These are phyloP conservation scores for Sedum album DNA, from an alignment of 164 flowering plant genomes.

Conservation along the genomic window DNA sequence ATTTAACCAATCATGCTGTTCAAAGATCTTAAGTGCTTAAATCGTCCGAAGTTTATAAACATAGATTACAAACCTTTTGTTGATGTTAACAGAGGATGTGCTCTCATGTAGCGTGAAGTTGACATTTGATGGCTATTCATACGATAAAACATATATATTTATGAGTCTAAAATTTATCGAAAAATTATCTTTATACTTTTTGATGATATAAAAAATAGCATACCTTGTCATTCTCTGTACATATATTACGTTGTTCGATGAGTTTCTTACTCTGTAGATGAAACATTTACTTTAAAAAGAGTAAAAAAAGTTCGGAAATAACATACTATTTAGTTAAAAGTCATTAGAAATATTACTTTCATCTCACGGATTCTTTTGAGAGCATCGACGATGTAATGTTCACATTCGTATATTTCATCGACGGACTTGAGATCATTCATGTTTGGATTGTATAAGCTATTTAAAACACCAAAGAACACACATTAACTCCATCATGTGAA, in stretches of 20 bases:
- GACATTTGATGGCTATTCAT: background rate
- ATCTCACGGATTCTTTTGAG: background rate
- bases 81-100: background rate
- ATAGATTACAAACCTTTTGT: background rate
- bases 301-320: background rate
- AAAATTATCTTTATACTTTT: too few species aligned
- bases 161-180: background rate
- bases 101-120: background rate
- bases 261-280: background rate
- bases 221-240: background rate
- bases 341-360: background rate
- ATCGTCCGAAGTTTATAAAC: background rate
- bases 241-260: background rate
- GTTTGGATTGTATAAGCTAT: background rate
- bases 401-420: background rate
- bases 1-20: background rate
- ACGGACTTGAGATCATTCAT: background rate
- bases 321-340: background rate
- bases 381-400: constrained; percentile 2
- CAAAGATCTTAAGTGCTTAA: background rate
- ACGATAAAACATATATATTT: background rate
- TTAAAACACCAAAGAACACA: background rate
- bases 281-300: background rate
- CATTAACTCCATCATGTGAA: background rate
- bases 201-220: background rate